A percentile compares a stretch with the other conserved stretches of the same genome.
Conservation (phyloP, 192 early-diverging fungal species). For the Mortierella claussenii region DNA sequence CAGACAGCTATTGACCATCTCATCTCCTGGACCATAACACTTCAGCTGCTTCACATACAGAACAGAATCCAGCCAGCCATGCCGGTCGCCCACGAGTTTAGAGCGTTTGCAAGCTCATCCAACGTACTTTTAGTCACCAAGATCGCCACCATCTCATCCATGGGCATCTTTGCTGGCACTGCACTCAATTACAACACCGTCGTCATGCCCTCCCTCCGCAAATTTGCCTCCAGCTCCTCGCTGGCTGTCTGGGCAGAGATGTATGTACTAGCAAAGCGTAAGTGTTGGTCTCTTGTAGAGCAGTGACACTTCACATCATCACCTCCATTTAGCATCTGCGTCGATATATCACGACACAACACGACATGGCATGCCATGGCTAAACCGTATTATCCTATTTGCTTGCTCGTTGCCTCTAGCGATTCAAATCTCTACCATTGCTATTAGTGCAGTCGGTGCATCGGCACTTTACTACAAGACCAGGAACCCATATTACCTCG, state of each 20-base stretch:
- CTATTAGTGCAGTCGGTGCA: constrained; percentile 14
- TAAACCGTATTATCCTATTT: background rate
- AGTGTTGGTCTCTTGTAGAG: background rate
- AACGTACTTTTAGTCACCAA: constrained; percentile 35
- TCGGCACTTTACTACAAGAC: constrained; percentile 27
- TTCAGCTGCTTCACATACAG: too few species aligned
- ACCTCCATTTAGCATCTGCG: too few species aligned
- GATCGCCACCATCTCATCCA: constrained; percentile 34
- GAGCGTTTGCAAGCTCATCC: constrained; percentile 12
- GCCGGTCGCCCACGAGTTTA: constrained; percentile 20
- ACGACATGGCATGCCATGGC: too few species aligned
- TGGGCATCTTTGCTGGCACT: constrained; percentile 42
- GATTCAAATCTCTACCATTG: constrained; percentile 17
- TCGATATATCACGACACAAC: too few species aligned
- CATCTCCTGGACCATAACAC: background rate
- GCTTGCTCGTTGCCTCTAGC: constrained; percentile 6
- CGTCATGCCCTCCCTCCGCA: constrained; percentile 36
- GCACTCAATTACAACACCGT: constrained; percentile 29
- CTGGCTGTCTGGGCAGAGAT: constrained; percentile 46
- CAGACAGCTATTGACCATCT: too few species aligned
- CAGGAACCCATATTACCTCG: constrained; percentile 20
- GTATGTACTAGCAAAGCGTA: constrained; percentile 29
- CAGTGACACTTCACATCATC: too few species aligned
- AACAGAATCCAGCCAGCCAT: too few species aligned
- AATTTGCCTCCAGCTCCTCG: constrained; percentile 37